Evolutionary conservation across 2,329 filamentous ascomycete genomes (phyloP), one percentile per base, ranked within the genome.

Genomic region (Phaeosphaeria sp.): DNA sequence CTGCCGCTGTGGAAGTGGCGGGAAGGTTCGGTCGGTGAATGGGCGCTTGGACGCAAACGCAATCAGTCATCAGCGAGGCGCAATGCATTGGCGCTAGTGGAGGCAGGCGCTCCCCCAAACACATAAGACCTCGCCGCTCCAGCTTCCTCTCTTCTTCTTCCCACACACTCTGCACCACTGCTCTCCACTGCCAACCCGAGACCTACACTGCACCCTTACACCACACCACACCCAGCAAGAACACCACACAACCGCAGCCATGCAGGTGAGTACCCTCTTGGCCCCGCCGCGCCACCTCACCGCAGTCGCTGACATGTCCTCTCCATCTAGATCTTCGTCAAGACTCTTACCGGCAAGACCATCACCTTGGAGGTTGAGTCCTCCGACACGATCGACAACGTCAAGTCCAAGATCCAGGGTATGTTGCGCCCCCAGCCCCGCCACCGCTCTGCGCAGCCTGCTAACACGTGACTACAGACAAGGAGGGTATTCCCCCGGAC

Each of bases 241-340:
- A 49, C 53, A 56, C 27, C 50, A 55, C 55, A 62, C 59, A 62
- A 52, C 49, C 47, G 56, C 48, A 43, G 7, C 22, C 49, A 51
- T n/a, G 40, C 40, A 36, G 30, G 30, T 36, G 30, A 36, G 30
- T 36, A 36, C 30, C 30, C 15, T 36, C 30, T 36, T 36, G 30
- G 11, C 30, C 30, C 3, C 30, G 30, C 30, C 30, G 15, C 30
- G 8, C 15, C 30, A 13, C 11, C 30, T 7, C 30, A 36, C 15
- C 11, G 30, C 30, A 36, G 17, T 27, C 36, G 13, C 45, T 18
- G 21, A 30, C 30, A 7, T 18, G 15, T 17, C 40, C 15, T 42
- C 33, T 61, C 20, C 80, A 96, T 97, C 93, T 93, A 97, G 87
- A 97, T 97, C 86, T 97, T 97, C 82, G 93, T 97, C 75, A 97